Conservation (phyloP, 495 filamentous ascomycete species). For the Neurospora pannonica region DNA sequence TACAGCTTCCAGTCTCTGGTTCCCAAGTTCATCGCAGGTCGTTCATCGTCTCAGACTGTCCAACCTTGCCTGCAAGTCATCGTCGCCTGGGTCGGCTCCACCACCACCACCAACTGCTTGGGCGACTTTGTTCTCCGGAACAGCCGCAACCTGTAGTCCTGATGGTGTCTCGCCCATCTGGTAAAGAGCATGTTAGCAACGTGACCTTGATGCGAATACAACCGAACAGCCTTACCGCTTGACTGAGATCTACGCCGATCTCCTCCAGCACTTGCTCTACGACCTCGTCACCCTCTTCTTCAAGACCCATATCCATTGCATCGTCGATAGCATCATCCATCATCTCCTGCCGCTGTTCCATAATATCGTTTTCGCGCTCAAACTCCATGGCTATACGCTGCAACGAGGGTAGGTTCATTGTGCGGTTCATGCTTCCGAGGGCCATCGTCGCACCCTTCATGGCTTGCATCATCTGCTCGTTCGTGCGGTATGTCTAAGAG, state of each 20-base stretch:
- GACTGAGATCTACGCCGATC: conserved; percentile 86
- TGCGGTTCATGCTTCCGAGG: conserved; percentile 89
- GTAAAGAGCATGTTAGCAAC: conserved; percentile 13
- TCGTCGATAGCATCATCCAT: conserved; percentile 99
- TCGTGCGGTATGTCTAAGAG: conserved; percentile 81
- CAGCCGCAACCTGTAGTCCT: conserved; percentile 51
- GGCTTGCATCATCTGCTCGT: conserved; percentile 99
- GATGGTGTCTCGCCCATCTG: conserved; percentile 74
- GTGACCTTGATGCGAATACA: not conserved
- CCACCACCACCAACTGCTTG: conserved; percentile 63
- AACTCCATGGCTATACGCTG: conserved; percentile 99
- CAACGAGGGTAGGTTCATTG: conserved; percentile 91
- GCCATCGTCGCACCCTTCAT: conserved; percentile 96
- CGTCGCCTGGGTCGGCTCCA: conserved; percentile 51
- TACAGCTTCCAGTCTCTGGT: not conserved
- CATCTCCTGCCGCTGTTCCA: conserved; percentile 99
- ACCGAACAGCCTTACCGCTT: conserved; percentile 53
- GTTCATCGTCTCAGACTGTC: conserved; percentile 53
- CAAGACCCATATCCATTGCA: conserved; percentile 84
- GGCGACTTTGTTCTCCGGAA: conserved; percentile 56
- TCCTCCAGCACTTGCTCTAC: conserved; percentile 94
- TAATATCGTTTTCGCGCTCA: conserved; percentile 95
- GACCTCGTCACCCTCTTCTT: conserved; percentile 89
- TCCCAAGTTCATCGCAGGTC: not conserved
- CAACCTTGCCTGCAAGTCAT: conserved; percentile 74